Evolutionary conservation across 768 basidiomycete species (phyloP).

Genomic region (Dioszegia crocea): DNA sequence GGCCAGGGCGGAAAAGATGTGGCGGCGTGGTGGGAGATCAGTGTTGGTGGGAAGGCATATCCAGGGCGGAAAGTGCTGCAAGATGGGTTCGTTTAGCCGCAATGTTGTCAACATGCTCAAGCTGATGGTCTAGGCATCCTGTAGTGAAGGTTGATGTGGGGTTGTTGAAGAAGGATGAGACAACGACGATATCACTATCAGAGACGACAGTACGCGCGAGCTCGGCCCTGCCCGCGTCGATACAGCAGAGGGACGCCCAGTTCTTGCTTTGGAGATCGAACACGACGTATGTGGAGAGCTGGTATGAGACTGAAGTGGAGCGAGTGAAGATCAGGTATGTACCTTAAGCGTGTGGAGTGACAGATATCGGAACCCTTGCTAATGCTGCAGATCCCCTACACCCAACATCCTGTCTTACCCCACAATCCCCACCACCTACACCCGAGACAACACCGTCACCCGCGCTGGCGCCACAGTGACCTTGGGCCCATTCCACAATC

Average conservation of each 20-base stretch:
- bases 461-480: constrained; percentile 77
- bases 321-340: constrained; percentile 80
- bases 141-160: constrained; percentile 26
- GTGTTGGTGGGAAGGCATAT: constrained; percentile 35
- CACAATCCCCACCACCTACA: constrained; percentile 44
- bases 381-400: constrained; percentile 59
- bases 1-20: constrained; percentile 19
- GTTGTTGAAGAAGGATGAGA: constrained; percentile 53
- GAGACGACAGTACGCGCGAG: constrained; percentile 74
- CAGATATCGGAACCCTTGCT: not conserved
- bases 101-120: not conserved
- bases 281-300: constrained; percentile 71
- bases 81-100: not conserved
- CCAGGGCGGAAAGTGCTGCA: constrained; percentile 38
- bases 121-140: constrained; percentile 21
- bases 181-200: constrained; percentile 72
- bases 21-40: constrained; percentile 47
- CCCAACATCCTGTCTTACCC: constrained; percentile 70
- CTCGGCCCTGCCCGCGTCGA: constrained; percentile 67
- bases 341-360: not conserved
- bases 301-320: constrained; percentile 74
- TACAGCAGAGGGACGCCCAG: constrained; percentile 72
- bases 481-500: constrained; percentile 78
- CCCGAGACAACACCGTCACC: constrained; percentile 63
- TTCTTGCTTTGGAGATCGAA: constrained; percentile 70